A percentile compares a stretch with the other conserved stretches of the same genome.
Conservation (phyloP, 106 monocot species). For the Platanthera guangdongensis region DNA sequence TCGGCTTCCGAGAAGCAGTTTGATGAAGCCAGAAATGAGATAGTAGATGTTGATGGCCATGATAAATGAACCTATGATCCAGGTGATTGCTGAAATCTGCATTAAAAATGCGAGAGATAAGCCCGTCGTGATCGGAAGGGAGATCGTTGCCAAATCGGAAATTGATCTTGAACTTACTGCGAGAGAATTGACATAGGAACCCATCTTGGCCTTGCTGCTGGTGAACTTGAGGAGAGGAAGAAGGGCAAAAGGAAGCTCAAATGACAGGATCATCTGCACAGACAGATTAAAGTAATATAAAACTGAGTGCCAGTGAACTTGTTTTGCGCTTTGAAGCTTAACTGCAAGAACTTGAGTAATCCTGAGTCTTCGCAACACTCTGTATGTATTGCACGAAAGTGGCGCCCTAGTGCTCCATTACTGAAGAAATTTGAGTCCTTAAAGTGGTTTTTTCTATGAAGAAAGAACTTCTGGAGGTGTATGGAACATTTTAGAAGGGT, state of each 20-base stretch:
- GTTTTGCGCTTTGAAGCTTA: too few relatives aligned
- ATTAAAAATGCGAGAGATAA: background rate
- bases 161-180: conserved; percentile 32
- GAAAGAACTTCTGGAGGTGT: too few relatives aligned
- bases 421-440: too few relatives aligned
- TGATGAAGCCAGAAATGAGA: conserved; percentile 58
- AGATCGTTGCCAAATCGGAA: background rate
- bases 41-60: conserved; percentile 89
- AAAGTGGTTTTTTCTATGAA: too few relatives aligned
- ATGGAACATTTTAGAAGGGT: too few relatives aligned
- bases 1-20: conserved; percentile 41
- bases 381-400: too few relatives aligned
- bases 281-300: background rate
- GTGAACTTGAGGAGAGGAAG: conserved; percentile 96
- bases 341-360: too few relatives aligned
- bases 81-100: conserved; percentile 71
- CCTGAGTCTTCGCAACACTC: too few relatives aligned
- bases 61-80: conserved; percentile 68
- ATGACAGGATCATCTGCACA: conserved; percentile 92
- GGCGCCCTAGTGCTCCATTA: too few relatives aligned
- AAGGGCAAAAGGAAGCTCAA: conserved; percentile 92
- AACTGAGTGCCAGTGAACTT: too few relatives aligned
- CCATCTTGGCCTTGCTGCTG: conserved; percentile 92
- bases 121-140: background rate
- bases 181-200: conserved; percentile 57